Base-by-base conservation (phyloP, 208 protist species). In the Leptomonas pyrrhocoris region DNA sequence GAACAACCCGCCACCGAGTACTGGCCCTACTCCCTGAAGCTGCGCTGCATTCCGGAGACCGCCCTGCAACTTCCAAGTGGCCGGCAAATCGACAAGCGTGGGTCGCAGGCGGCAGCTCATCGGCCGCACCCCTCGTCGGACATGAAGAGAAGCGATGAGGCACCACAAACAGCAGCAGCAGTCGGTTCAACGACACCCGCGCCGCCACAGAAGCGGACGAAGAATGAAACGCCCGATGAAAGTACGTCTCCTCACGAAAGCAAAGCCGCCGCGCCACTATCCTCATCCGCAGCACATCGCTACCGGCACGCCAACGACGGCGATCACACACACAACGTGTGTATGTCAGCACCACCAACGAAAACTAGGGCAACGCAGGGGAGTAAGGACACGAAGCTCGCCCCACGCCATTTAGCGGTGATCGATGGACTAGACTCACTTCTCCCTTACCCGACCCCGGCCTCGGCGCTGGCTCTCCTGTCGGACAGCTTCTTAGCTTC, bases 21-120 rank as follows among this genome's bases (percentile, higher is more conserved):
- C 27, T 91, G 85, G 85, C 85, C 85, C 2, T 91, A 91, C 74
- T 78, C 85, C 19, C 58, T 80, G 46, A 80, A 82, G 68, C 80
- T 85, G 28, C 74, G 74, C 23, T 84, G 75, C 49, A 46, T 84
- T 1, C 79, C 80, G 0, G 74, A 80, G 27, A 67, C 68, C 6
- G 73, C 62, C 1, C 38, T 81, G 62, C 64, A 69, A 27, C 42
- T 69, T 5, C 70, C 13, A 6, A 1, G 15, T 3, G 12, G 16
- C 1, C 40, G 28, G 45, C 56, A 48, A 18, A 50, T 5, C 36
- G 5, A 7, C 13, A 8, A 43, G 25, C 40, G 38, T 49, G 51
- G 8, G 34, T 3, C 9, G 9, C 34, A 3, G 9, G 34, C 9
- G 34, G 9, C 34, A 9, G 34, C 34, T 38, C 43, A n/a, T 21